Conservation (phyloP, 495 filamentous ascomycete species). For the Amphirosellinia nigrospora region DNA sequence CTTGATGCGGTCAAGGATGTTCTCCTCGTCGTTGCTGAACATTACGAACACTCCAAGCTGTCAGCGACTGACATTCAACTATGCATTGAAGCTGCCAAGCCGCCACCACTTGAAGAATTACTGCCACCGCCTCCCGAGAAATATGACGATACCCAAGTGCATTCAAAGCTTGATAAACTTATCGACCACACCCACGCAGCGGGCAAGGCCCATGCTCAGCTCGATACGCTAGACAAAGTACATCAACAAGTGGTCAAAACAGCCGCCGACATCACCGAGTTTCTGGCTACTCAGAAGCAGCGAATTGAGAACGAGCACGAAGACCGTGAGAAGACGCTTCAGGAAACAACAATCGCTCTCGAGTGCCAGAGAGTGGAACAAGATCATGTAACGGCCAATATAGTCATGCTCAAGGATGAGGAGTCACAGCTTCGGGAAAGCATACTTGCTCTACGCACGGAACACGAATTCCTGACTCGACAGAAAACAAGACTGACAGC, state of each 20-base stretch:
- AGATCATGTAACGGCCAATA: slow-evolving; percentile 75
- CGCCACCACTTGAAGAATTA: slow-evolving; percentile 45
- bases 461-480: slow-evolving; percentile 72
- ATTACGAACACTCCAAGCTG: slow-evolving; percentile 73
- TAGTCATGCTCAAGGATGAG: slow-evolving; percentile 65
- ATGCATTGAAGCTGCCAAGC: slow-evolving; percentile 59
- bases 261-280: slow-evolving; percentile 84
- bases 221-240: slow-evolving; percentile 84
- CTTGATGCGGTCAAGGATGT: slow-evolving; percentile 82
- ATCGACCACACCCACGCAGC: slow-evolving; percentile 68
- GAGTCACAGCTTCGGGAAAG: slow-evolving; percentile 48
- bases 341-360: slow-evolving; percentile 80
- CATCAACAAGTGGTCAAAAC: slow-evolving; percentile 87
- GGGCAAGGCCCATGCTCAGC: slow-evolving; percentile 62
- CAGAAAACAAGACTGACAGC: slow-evolving; percentile 79
- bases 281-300: slow-evolving; percentile 79
- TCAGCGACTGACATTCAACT: slow-evolving; percentile 55
- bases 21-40: slow-evolving; percentile 77
- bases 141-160: slow-evolving; percentile 44
- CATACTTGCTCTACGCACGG: slow-evolving; percentile 57
- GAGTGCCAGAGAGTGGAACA: slow-evolving; percentile 80
- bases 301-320: slow-evolving; percentile 81
- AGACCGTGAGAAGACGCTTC: slow-evolving; percentile 77
- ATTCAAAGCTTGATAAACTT: slow-evolving; percentile 57
- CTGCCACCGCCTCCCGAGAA: slow-evolving; percentile 50